Evolutionary conservation across 1,139 yeast genomes (phyloP), one percentile per base, ranked within the genome.

Genomic region (Candida sanyaensis): DNA sequence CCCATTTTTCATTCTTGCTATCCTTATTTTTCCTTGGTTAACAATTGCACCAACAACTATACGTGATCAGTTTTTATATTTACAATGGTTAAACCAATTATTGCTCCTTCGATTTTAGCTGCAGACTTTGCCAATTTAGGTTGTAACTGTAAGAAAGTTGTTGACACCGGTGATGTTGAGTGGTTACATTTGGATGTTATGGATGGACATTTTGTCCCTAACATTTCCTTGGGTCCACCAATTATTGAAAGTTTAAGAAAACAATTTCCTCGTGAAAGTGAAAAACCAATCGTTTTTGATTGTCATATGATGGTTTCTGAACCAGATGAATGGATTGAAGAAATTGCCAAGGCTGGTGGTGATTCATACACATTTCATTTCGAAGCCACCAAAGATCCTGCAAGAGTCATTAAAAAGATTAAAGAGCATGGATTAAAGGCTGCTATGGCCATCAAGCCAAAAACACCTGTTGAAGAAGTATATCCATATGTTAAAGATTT

Each of bases 161-260:
- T 89, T 58, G 81, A 83, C 53, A 77, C 85, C 43, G 73, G 74
- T 6, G 75, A 75, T 34, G 96, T 97, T 33, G 96, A 93, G 60
- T 93, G 99, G 99, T 83, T 95, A 54, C 99, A 93, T 68, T 84
- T 93, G 48, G 99, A 93, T 68, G 95, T 93, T 45, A 93, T 93
- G 99, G 99, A 93, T 66, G 98, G 99, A 47, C 93, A 93, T 69
- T 93, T 93, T 68, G 99, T 95, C 43, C 99, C 99, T 57, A 93
- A 95, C 72, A 86, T 93, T 59, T 85, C 97, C 5, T 77, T 93
- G 63, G 99, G 99, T 12, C 90, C 96, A 39, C 96, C 97, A 49
- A 83, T 93, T 47, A 91, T 93, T 50, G 73, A 83, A 50, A 84
- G 92, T 38, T 78, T 93, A 60, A 83, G 99, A 62, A 78, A 81